phyloP scores from a whole-genome alignment of 2,329 filamentous ascomycete genomes.

The Exophiala sp. region DNA sequence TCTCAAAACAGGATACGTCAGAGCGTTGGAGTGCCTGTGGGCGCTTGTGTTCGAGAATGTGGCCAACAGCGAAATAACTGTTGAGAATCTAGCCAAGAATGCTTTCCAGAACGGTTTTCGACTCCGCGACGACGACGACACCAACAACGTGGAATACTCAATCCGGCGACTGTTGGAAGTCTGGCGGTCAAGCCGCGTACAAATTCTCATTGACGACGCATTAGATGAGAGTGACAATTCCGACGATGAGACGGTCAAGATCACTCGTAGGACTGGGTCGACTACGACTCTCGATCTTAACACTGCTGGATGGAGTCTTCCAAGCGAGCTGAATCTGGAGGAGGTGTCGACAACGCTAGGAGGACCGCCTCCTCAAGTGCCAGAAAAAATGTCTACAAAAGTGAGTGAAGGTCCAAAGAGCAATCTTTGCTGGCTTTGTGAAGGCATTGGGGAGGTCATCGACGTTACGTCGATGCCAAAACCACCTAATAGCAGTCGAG shows the following conservation, averaged over 20 bases:
- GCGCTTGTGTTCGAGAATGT: slow-evolving; percentile 42
- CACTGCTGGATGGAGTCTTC: too few species aligned
- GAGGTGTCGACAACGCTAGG: too few species aligned
- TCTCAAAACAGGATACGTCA: slow-evolving; percentile 44
- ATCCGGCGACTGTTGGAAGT: neutral
- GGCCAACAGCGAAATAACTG: slow-evolving; percentile 45
- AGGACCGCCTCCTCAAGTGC: too few species aligned
- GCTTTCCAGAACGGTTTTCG: neutral
- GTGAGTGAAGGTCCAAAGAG: neutral
- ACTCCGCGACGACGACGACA: neutral
- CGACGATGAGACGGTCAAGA: neutral
- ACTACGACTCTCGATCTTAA: too few species aligned
- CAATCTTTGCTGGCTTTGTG: neutral
- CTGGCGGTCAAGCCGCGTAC: neutral
- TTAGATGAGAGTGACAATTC: neutral
- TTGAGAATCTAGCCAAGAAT: slow-evolving; percentile 51
- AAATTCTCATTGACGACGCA: neutral
- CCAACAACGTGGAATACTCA: too few species aligned
- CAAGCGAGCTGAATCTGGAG: too few species aligned
- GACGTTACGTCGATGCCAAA: neutral
- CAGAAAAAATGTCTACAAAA: too few species aligned
- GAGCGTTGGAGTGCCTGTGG: slow-evolving; percentile 45
- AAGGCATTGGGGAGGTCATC: neutral
- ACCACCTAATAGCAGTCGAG: neutral
- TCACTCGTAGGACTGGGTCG: too few species aligned